Percentiles rank a stretch among this genome's conserved stretches.
Conservation (phyloP, 2,329 filamentous ascomycete species). For the Cytospora leucostoma region DNA sequence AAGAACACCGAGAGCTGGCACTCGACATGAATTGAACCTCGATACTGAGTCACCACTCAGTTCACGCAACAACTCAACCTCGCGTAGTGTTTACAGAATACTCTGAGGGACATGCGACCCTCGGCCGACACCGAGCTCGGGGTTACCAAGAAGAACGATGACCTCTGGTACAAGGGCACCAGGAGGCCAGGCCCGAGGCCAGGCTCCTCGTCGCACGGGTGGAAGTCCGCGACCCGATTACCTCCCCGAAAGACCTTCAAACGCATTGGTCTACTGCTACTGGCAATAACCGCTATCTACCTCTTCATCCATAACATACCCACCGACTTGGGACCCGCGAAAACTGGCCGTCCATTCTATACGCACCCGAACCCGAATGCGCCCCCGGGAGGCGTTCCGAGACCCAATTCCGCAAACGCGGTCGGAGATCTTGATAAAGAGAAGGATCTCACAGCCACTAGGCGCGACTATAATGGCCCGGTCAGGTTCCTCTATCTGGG, state of each 20-base stretch:
- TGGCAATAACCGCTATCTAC: constrained; percentile 57
- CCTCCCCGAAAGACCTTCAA: constrained; percentile 56
- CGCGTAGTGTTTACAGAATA: not conserved
- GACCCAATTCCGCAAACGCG: constrained; percentile 22
- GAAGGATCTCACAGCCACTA: constrained; percentile 30
- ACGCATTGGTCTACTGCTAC: constrained; percentile 50
- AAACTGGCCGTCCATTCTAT: constrained; percentile 44
- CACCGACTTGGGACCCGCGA: constrained; percentile 42
- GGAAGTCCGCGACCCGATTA: constrained; percentile 38
- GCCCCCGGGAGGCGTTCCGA: constrained; percentile 15
- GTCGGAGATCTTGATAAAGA: constrained; percentile 18
- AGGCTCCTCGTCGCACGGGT: constrained; percentile 41
- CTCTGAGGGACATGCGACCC: constrained; percentile 43
- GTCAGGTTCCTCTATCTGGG: constrained; percentile 69
- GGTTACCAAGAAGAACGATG: constrained; percentile 62
- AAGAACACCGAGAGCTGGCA: not conserved
- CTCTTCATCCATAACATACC: constrained; percentile 67
- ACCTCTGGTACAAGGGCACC: constrained; percentile 42
- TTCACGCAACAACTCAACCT: not conserved
- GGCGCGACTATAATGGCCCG: constrained; percentile 65
- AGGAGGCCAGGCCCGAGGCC: constrained; percentile 30
- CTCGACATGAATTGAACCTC: not conserved
- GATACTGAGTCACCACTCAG: not conserved
- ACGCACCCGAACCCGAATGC: constrained; percentile 26
- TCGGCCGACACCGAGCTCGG: constrained; percentile 56